These are phyloP conservation scores for Trichoderma aggressivum DNA, from an alignment of 2,329 filamentous ascomycete genomes.

Conservation along the genomic window DNA sequence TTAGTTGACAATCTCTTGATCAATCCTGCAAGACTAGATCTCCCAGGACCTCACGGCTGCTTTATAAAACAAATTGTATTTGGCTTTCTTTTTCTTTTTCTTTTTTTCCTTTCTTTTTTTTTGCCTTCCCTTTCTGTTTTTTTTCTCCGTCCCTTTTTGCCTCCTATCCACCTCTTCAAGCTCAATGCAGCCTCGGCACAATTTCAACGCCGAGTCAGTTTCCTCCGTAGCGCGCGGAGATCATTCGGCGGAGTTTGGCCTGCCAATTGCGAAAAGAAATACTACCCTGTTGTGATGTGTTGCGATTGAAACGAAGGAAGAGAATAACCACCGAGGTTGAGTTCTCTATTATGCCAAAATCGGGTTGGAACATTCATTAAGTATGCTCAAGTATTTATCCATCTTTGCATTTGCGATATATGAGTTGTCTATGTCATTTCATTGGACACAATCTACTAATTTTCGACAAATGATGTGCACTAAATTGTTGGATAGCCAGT, in stretches of 20 bases:
- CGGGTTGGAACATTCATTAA: not conserved
- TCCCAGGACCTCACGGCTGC: too few species aligned
- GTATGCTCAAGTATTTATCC: not conserved
- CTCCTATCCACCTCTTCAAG: not conserved
- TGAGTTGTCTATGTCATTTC: not conserved
- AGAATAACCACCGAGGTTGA: not conserved
- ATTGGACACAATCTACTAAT: not conserved
- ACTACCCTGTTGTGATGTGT: not conserved
- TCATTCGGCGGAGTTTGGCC: not conserved
- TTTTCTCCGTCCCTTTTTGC: not conserved
- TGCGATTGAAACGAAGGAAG: not conserved
- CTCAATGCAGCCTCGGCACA: not conserved
- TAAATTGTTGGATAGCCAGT: not conserved
- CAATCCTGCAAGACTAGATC: not conserved
- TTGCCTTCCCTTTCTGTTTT: not conserved
- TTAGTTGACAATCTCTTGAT: not conserved
- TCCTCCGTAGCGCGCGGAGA: conserved; percentile 1
- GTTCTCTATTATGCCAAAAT: too few species aligned
- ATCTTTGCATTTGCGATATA: not conserved
- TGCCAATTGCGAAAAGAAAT: not conserved
- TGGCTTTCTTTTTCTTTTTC: not conserved
- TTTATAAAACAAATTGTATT: not conserved
- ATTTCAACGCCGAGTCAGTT: not conserved
- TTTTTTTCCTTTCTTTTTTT: not conserved
- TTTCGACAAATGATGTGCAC: not conserved